These are phyloP conservation scores for Arthrocladium fulminans DNA, from an alignment of 2,329 filamentous ascomycete genomes.

Conservation along the genomic window DNA sequence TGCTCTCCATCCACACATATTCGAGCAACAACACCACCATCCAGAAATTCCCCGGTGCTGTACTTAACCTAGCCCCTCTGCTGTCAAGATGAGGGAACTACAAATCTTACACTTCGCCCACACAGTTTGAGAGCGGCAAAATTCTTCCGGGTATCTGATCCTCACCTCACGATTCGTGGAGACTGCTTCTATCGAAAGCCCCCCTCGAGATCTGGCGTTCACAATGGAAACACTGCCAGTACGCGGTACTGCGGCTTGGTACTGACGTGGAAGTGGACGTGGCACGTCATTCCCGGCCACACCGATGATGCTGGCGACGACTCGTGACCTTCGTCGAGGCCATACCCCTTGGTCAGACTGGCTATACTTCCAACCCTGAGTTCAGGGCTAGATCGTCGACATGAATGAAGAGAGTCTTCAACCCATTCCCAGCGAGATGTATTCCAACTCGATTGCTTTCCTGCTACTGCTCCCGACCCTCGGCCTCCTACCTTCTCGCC, in stretches of 20 bases:
- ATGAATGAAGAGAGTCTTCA: too few relatives aligned
- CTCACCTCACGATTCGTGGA: background rate
- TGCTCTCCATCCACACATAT: background rate
- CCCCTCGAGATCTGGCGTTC: background rate
- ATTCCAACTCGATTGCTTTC: conserved; percentile 12
- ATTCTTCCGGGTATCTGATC: background rate
- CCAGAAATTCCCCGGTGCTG: background rate
- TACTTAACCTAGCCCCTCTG: background rate
- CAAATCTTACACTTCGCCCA: background rate
- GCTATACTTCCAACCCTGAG: too few relatives aligned
- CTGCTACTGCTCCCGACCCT: conserved; percentile 18
- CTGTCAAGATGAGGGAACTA: background rate
- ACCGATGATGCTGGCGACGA: too few relatives aligned
- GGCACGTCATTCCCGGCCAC: too few relatives aligned
- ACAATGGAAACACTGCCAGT: background rate
- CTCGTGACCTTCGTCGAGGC: too few relatives aligned
- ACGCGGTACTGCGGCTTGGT: too few relatives aligned
- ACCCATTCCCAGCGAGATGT: too few relatives aligned
- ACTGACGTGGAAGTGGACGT: too few relatives aligned
- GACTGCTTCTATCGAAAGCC: background rate
- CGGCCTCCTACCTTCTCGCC: conserved; percentile 12
- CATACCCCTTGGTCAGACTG: too few relatives aligned
- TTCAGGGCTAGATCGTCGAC: too few relatives aligned
- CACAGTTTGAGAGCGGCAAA: background rate
- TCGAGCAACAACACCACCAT: background rate